Base-by-base conservation (phyloP, 192 early-diverging fungal genomes). In the Pilobolus umbonatus region DNA sequence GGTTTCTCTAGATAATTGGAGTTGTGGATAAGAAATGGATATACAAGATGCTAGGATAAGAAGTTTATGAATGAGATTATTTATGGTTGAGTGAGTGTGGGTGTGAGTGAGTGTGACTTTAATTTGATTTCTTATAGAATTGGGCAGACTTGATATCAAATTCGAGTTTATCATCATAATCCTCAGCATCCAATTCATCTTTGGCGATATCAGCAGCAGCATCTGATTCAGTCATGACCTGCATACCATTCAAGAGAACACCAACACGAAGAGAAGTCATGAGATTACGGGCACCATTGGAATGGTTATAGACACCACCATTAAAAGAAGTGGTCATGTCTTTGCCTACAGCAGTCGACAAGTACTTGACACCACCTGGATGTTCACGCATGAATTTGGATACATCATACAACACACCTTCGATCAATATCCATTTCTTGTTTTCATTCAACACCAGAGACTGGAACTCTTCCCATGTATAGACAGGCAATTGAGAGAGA, bases 301-400 rank as follows among this genome's bases (percentile, higher is more conserved):
- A 82, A 68, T 97, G 95, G 64, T 88, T 75, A 71, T 97, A 94
- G 14, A 95, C 79, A 48, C 88, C 91, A 19, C 95, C 93, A 57
- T 95, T 90, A 76, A 95, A 95, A 2, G 88, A 76, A 12, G 74
- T 78, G 7, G 93, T 93, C 64, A 87, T 83, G 63, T 97, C 91
- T 67, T 88, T 87, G 59, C 95, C 95, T 30, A 94, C 75, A 26
- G 74, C 81, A 53, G 76, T 71, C 24, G 78, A 75, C 60, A 95
- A 72, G 60, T 87, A 84, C 17, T 79, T 80, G 35, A 71, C 66
- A 57, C 93, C 94, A 59, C 94, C 95, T 10, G 94, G 94, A 65
- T 97, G 94, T 40, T 92, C 82, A 51, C 88, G 77, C 50, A 90
- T 81, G 72, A 97, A 97, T 24, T 82, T 59, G 42, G 75, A 71